Base-by-base conservation (phyloP, 345 rosid genomes). In the Eucalyptus albens region DNA sequence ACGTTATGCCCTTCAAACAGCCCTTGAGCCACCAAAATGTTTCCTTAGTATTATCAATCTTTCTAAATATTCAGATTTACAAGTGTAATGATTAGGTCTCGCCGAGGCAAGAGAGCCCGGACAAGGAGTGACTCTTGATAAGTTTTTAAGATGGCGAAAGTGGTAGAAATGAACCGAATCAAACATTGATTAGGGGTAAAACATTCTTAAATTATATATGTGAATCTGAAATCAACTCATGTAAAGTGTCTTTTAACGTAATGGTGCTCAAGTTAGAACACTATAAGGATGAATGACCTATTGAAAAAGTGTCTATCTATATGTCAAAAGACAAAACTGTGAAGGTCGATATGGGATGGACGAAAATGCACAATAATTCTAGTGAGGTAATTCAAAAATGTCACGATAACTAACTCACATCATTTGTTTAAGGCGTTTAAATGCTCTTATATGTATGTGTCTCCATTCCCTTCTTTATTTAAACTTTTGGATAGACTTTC, bases 101-200 rank as follows among this genome's bases (percentile, higher is more conserved):
- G 8, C 8, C 0, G 1, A 4, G 22, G 8, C 4, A 6, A 77
- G 27, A 37, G 8, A 44, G 27, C 1, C 4, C 1, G 8, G 8
- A 77, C 83, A 40, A 19, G 5, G 15, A 77, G 15, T 1, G 47
- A 22, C 45, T 37, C 15, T 10, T 37, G 8, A 22, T 6, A 19
- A 6, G 83, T 1, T 77, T 21, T 77, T 77, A 77, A 3, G 8
- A 37, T 37, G 15, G 8, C 5, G 1, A 77, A 77, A 11, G 45
- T 22, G 27, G 27, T 6, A 37, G 15, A 12, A 37, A 21, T 19
- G 27, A 77, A 72, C 83, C 1, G 1, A 2, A 77, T 19, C 6
- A 15, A 6, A 9, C 21, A 77, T 37, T 19, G 15, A 77, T 24
- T 11, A 12, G 27, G 9, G 45, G 14, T 5, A 33, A 72, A 72